Percentiles rank a stretch among this genome's conserved stretches.
Evolutionary conservation across 2,329 filamentous ascomycete genomes (phyloP).

Genomic region (Aaosphaeria pasadenensis): DNA sequence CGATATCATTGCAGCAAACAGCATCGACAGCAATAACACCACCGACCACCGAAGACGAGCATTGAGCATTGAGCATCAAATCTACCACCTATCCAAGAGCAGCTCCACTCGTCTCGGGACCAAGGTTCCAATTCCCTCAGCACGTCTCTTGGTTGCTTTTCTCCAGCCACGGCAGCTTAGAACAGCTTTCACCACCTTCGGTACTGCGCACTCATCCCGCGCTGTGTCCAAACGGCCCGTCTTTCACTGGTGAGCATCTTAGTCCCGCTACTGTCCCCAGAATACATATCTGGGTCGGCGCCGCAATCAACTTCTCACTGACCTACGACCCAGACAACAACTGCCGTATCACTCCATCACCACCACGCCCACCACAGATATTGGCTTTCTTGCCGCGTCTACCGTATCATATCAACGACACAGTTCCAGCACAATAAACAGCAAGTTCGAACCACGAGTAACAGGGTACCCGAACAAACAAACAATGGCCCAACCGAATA

Average conservation of each 20-base stretch:
- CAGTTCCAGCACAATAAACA: too few species aligned
- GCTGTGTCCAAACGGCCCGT: slow-evolving; percentile 19
- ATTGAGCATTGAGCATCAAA: background rate
- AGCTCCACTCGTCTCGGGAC: background rate
- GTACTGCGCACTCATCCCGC: slow-evolving; percentile 23
- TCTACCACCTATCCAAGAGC: slow-evolving; percentile 3
- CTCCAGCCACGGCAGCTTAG: slow-evolving; percentile 28
- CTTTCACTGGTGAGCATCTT: background rate
- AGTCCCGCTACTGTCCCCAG: background rate
- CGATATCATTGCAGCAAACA: slow-evolving; percentile 6
- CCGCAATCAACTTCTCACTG: slow-evolving; percentile 7
- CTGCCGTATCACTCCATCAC: too few species aligned
- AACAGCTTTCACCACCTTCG: slow-evolving; percentile 19
- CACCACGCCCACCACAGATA: too few species aligned
- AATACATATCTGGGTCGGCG: background rate
- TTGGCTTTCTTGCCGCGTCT: too few species aligned
- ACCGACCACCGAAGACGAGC: too few species aligned
- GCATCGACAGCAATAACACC: slow-evolving; percentile 5
- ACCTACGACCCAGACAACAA: too few species aligned
- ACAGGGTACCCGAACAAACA: background rate
- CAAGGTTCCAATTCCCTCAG: slow-evolving; percentile 9
- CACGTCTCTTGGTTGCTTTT: slow-evolving; percentile 32
- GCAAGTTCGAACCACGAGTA: too few species aligned
- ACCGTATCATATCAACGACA: too few species aligned
- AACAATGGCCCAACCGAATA: slow-evolving; percentile 47